phyloP scores from a whole-genome alignment of 1,284 basidiomycete genomes.

The Cystobasidium sp. region DNA sequence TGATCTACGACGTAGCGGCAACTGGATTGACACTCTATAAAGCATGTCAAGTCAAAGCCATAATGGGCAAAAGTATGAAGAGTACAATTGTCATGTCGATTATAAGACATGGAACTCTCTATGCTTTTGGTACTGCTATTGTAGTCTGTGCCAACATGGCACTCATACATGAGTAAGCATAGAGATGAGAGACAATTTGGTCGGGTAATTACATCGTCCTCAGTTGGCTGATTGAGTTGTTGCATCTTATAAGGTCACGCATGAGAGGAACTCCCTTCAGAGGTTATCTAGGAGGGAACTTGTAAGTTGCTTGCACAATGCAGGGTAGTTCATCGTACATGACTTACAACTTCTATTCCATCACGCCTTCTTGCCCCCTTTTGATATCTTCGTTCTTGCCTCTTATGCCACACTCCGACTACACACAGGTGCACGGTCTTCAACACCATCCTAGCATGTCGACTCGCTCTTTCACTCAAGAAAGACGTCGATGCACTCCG shows the following conservation, averaged over 20 bases:
- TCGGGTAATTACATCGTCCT: too few species aligned
- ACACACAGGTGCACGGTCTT: conserved; percentile 18
- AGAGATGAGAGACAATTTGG: too few species aligned
- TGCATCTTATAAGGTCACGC: neutral
- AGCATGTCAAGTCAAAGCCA: conserved; percentile 13
- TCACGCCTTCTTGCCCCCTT: too few species aligned
- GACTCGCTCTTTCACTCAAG: conserved; percentile 5
- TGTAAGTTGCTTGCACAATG: neutral
- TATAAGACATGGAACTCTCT: conserved; percentile 14
- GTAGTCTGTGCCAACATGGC: conserved; percentile 27
- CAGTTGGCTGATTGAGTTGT: neutral
- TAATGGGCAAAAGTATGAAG: conserved; percentile 14
- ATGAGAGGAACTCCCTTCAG: neutral
- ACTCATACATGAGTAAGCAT: conserved; percentile 7
- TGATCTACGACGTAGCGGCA: conserved; percentile 25
- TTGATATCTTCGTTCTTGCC: too few species aligned
- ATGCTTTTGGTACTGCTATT: conserved; percentile 15
- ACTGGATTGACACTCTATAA: conserved; percentile 12
- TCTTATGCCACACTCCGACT: too few species aligned
- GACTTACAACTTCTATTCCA: neutral
- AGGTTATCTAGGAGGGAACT: conserved; percentile 18
- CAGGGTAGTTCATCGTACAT: neutral
- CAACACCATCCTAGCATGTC: conserved; percentile 12
- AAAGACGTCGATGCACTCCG: neutral
- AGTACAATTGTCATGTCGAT: neutral